Conservation (phyloP, 2,329 filamentous ascomycete genomes). For the Sclerotinia nivalis region DNA sequence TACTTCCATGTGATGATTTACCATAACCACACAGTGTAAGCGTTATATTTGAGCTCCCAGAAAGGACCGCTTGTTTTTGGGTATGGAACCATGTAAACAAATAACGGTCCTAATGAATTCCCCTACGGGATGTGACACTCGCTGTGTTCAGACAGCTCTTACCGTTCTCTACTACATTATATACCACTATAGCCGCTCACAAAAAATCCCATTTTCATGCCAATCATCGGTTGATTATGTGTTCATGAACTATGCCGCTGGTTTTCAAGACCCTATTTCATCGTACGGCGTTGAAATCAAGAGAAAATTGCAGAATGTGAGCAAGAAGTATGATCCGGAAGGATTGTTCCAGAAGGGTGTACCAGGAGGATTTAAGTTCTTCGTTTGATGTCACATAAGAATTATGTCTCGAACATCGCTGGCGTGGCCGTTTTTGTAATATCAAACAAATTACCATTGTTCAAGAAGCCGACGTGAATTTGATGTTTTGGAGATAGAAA, state of each 20-base stretch:
- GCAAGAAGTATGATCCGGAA: conserved; percentile 43
- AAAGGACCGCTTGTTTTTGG: too few relatives aligned
- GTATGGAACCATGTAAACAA: neutral
- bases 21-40: neutral
- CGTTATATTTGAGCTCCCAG: too few relatives aligned
- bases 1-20: neutral
- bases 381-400: conserved; percentile 3
- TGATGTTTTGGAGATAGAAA: too few relatives aligned
- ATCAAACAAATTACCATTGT: too few relatives aligned
- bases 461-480: too few relatives aligned
- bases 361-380: conserved; percentile 38
- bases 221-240: conserved; percentile 8
- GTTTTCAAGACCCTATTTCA: conserved; percentile 45
- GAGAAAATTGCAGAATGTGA: conserved; percentile 38
- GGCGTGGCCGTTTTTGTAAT: neutral
- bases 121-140: neutral
- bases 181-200: neutral
- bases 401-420: neutral
- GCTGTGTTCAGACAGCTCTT: neutral
- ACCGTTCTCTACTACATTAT: neutral
- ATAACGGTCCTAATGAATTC: neutral
- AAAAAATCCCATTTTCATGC: neutral
- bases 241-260: conserved; percentile 50
- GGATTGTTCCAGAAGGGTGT: conserved; percentile 43
- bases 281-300: conserved; percentile 47